Evolutionary conservation across 345 rosid genomes (phyloP).

Genomic region (Moricandia arvensis): DNA sequence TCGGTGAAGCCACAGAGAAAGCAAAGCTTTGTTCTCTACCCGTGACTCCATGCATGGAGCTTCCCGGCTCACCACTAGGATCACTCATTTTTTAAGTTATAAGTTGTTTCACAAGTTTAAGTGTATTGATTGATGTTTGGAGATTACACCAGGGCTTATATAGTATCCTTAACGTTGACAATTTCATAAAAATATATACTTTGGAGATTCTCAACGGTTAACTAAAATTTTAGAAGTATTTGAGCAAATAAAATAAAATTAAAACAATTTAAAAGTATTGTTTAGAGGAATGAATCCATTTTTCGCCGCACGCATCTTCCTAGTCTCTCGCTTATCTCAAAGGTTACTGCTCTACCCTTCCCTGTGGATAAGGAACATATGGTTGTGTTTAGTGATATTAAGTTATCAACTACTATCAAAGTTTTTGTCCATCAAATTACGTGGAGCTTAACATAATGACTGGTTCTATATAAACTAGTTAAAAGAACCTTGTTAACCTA

Average conservation of each 20-base stretch:
- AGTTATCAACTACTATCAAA: not conserved
- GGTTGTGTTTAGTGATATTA: not conserved
- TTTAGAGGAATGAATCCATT: conserved; percentile 29
- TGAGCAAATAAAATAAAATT: too few relatives aligned
- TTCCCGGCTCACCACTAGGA: conserved; percentile 48
- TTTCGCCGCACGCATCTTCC: conserved; percentile 36
- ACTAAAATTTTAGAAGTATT: conserved; percentile 4
- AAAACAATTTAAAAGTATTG: not conserved
- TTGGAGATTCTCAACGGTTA: conserved; percentile 44
- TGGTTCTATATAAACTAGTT: not conserved
- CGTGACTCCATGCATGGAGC: conserved; percentile 70
- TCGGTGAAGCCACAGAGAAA: conserved; percentile 56
- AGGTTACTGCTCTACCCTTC: conserved; percentile 28
- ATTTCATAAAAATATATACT: not conserved
- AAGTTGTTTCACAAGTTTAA: not conserved
- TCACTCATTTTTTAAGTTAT: conserved; percentile 23
- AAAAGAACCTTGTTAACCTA: not conserved
- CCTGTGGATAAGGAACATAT: not conserved
- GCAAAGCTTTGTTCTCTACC: conserved; percentile 61
- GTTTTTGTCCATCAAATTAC: not conserved
- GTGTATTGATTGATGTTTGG: conserved; percentile 7
- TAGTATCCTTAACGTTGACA: conserved; percentile 18
- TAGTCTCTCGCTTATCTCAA: conserved; percentile 25
- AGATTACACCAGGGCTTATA: not conserved
- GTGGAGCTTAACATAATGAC: not conserved